Evolutionary conservation across 2,329 filamentous ascomycete genomes (phyloP).

Genomic region (Aspergillus terreus): DNA sequence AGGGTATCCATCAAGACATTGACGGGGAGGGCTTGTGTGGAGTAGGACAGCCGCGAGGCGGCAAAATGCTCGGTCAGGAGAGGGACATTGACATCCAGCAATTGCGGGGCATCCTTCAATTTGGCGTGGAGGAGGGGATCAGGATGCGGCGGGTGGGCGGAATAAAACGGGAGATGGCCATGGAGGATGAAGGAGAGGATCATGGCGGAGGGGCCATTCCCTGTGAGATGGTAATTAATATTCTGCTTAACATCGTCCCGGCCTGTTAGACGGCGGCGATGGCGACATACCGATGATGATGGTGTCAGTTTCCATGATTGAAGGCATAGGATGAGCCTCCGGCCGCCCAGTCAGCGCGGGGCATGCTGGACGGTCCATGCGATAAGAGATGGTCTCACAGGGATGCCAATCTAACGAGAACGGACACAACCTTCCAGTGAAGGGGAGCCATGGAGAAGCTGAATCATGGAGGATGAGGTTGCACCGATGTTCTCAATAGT

Average conservation of each 20-base stretch:
- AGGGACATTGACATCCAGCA: constrained; percentile 47
- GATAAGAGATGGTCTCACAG: constrained; percentile 8
- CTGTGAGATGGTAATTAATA: constrained; percentile 29
- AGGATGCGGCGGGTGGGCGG: constrained; percentile 49
- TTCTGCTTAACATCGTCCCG: constrained; percentile 5
- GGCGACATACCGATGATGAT: constrained; percentile 42
- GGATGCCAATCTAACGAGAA: constrained; percentile 2
- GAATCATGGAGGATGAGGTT: no score
- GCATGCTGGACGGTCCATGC: constrained; percentile 30
- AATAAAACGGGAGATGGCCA: constrained; percentile 57
- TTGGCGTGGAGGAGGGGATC: constrained; percentile 56
- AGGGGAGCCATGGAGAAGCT: constrained; percentile 18
- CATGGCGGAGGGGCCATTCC: constrained; percentile 60
- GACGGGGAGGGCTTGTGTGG: constrained; percentile 57
- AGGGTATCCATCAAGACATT: constrained; percentile 60
- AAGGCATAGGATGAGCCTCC: constrained; percentile 25
- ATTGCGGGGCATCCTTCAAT: constrained; percentile 44
- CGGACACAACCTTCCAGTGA: constrained; percentile 17
- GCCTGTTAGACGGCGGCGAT: constrained; percentile 4
- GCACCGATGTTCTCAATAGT: constrained; percentile 5
- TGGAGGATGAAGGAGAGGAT: constrained; percentile 62
- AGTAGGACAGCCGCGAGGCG: constrained; percentile 57
- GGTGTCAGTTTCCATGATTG: constrained; percentile 36
- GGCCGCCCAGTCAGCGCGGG: constrained; percentile 22
- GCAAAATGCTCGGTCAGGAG: constrained; percentile 55